Evolutionary conservation across 768 basidiomycete genomes (phyloP), one percentile per base, ranked within the genome.

Genomic region (Amanita fuliginea): DNA sequence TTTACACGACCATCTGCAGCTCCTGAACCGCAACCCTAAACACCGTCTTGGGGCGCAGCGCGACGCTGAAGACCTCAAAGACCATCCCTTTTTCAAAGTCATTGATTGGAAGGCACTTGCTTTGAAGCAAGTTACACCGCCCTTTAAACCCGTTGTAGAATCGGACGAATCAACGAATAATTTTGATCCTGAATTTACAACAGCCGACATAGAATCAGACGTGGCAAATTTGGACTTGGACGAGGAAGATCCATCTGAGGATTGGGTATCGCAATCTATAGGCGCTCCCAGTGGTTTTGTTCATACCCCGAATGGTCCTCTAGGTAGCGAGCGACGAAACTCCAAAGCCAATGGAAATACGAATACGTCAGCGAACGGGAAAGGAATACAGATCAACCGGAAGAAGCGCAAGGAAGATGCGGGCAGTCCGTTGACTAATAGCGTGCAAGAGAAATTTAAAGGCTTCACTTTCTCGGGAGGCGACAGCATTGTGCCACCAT

Each of bases 161-260:
- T 95, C 91, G 14, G 96, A 99, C 71, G 96, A 99, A 67, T 91
- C 86, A 13, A 92, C 91, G n/a, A 82, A 83, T 55, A 97, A 97
- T 71, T 99, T 99, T 61, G 96, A 99, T 63, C 90, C 92, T 24
- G 93, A 97, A 67, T 99, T 99, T 67, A 99, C 96, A 3, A 76
- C 81, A 21, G 86, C 90, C n/a, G 86, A 95, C 62, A 73, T 97
- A 46, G 81, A 89, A 54, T 76, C 78, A 53, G 85, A 75, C 43
- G 70, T 75, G 5, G 72, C 74, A 34, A 73, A 79, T 37, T 72
- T 74, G 52, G 71, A 71, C 30, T 62, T 73, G 10, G 73, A 75
- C 51, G 77, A 77, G 56, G 75, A 75, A 52, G 86, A 89, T 55
- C 85, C 84, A 28, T 81, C 79, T 13, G 85, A 78, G 60, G 81